These are phyloP conservation scores for Allium sativum DNA, from an alignment of 106 monocot species.

Conservation along the genomic window DNA sequence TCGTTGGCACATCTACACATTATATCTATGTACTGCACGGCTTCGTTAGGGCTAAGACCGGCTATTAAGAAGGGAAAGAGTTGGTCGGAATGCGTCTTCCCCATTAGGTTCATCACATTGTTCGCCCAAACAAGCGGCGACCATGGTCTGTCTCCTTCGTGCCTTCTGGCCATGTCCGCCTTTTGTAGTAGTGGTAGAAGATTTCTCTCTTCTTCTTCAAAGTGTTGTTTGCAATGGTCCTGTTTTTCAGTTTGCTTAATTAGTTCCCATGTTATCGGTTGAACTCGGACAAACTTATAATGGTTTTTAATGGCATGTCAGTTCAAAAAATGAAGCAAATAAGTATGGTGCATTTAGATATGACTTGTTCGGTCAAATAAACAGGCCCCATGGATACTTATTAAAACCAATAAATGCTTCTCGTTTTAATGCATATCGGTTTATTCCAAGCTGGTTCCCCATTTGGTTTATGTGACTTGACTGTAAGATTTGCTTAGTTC, in stretches of 20 bases:
- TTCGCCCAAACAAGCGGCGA: constrained; percentile 17
- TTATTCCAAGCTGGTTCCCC: no score
- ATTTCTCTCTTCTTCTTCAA: constrained; percentile 60
- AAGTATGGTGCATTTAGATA: no score
- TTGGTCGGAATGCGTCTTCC: constrained; percentile 48
- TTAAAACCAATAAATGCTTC: no score
- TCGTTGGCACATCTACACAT: constrained; percentile 20
- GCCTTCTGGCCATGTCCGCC: constrained; percentile 13
- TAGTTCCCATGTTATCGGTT: no score
- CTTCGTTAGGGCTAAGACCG: constrained; percentile 59
- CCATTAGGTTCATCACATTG: constrained; percentile 35
- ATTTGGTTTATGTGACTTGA: no score
- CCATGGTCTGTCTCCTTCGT: constrained; percentile 20
- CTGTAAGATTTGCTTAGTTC: no score
- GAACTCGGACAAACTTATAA: no score
- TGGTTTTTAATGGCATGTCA: no score
- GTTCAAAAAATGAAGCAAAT: no score
- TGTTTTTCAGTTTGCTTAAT: constrained; percentile 3
- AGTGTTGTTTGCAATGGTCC: constrained; percentile 74
- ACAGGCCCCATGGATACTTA: no score
- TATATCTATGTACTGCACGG: constrained; percentile 51
- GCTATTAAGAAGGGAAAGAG: constrained; percentile 64
- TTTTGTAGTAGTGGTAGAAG: constrained; percentile 55
- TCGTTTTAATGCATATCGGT: no score
- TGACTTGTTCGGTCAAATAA: no score